Base-by-base conservation (phyloP, 148 eudicot species). In the Heliosperma pusillum region DNA sequence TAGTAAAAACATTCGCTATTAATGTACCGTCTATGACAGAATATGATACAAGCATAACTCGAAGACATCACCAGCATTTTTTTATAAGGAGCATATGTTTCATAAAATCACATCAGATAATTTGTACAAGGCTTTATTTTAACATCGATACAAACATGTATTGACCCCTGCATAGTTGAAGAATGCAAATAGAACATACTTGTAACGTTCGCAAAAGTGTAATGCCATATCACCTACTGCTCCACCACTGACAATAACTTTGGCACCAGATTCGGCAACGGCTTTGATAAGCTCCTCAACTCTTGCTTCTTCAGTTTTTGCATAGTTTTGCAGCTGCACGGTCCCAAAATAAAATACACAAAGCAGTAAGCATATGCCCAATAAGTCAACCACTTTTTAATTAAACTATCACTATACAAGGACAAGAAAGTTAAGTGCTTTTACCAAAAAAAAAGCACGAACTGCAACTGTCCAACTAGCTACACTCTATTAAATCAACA, bases 221-320 rank as follows among this genome's bases (percentile, higher is more conserved):
- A 92, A 81, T 47, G 97, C 96, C 98, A 95, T 95, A 82, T 95
- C 98, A 69, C 98, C 98, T 71, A 95, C 89, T 52, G 97, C 82
- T 36, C 91, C 93, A 66, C 96, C 98, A 79, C 98, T 92, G 77
- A 95, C 97, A 70, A 95, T 81, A 60, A 95, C 97, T 85, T 92
- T 89, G 24, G 98, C 98, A 81, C 98, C 98, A n/a, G 97, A 88
- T n/a, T 92, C 96, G 45, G 93, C 98, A 86, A 95, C 98, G 36
- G 98, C 89, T 81, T 95, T 95, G 19, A 95, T 92, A 71, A 92
- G 97, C 80, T 95, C 96, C 80, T 95, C 97, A 74, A 95, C 97
- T 81, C 89, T 92, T 72, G 93, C 90, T 82, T 92, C 98, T 85
- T 90, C 98, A 64, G 96, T 90, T 88, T 90, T 92, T 24, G 98